Evolutionary conservation across 257 asterid species (phyloP).

Genomic region (Osmanthus fragrans): DNA sequence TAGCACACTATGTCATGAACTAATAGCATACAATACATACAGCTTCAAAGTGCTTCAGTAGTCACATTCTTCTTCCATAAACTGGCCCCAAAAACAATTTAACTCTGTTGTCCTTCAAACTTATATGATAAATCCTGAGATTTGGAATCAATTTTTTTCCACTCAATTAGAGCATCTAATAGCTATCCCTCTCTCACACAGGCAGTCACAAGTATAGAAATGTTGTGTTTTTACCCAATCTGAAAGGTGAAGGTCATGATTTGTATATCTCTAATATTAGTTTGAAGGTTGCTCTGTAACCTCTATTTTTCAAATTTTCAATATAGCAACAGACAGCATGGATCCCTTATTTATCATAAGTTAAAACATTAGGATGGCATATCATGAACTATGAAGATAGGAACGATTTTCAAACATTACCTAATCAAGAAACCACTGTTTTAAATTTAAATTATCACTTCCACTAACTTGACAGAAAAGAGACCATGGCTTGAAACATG

Average conservation of each 20-base stretch:
- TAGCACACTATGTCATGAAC: neutral
- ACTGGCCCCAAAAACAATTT: neutral
- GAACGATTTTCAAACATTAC: neutral
- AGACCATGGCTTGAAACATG: neutral
- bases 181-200: neutral
- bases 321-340: neutral
- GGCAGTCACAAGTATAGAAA: neutral
- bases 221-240: neutral
- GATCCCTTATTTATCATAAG: neutral
- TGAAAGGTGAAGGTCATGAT: neutral
- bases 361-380: neutral
- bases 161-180: neutral
- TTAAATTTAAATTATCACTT: neutral
- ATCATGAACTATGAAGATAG: neutral
- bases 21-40: neutral
- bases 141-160: neutral
- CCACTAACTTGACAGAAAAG: neutral
- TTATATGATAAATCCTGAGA: neutral
- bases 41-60: neutral
- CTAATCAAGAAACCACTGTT: neutral
- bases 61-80: neutral
- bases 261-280: neutral
- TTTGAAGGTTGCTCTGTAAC: neutral
- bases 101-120: neutral
- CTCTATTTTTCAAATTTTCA: neutral